Evolutionary conservation across 2,329 filamentous ascomycete species (phyloP).

Genomic region (Claviceps africana): DNA sequence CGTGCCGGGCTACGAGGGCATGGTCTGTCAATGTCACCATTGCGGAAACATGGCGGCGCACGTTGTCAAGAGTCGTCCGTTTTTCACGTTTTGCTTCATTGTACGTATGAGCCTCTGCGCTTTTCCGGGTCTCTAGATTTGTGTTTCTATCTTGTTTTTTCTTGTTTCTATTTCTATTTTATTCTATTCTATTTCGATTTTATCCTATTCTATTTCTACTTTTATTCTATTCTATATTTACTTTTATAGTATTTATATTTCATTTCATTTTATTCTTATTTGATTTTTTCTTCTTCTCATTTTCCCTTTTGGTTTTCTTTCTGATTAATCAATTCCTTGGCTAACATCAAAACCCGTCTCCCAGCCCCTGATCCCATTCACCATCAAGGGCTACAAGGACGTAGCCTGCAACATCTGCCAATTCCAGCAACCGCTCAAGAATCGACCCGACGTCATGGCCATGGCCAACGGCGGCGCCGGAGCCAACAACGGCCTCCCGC

Average conservation of each 20-base stretch:
- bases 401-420: slow-evolving; percentile 63
- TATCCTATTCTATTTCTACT: no score
- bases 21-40: slow-evolving; percentile 50
- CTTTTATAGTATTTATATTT: no score
- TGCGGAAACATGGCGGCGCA: slow-evolving; percentile 49
- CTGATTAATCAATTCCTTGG: no score
- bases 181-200: no score
- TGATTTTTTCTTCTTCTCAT: not conserved
- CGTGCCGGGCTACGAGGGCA: slow-evolving; percentile 45
- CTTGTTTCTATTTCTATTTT: not conserved
- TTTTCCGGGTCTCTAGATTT: not conserved
- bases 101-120: slow-evolving; percentile 25
- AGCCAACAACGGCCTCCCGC: slow-evolving; percentile 15
- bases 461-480: slow-evolving; percentile 31
- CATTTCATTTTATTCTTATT: no score
- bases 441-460: slow-evolving; percentile 40
- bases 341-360: no score
- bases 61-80: slow-evolving; percentile 50
- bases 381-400: slow-evolving; percentile 51
- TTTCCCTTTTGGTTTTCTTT: not conserved
- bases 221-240: no score
- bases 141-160: not conserved
- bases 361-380: slow-evolving; percentile 58
- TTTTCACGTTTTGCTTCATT: slow-evolving; percentile 71
- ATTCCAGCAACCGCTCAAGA: slow-evolving; percentile 53